Evolutionary conservation across 306 rosid species (phyloP), one percentile per base, ranked within the genome.

Genomic region (Luffa aegyptiaca): DNA sequence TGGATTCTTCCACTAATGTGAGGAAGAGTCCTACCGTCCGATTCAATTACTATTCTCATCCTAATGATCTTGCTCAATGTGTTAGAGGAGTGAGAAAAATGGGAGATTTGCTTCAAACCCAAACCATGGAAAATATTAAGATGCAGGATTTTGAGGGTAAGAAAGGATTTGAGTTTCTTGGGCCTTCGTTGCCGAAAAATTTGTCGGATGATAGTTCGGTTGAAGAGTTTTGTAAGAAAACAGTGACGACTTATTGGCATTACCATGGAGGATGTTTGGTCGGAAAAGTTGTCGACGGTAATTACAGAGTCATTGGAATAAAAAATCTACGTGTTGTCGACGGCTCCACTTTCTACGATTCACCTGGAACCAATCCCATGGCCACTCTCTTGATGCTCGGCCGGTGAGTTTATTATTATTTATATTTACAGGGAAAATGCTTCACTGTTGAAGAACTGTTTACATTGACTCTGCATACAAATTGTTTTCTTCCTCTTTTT

Each of bases 211-310:
- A 18, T 12, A 8, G 46, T 26, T 4, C n/a, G 1, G 65, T 76
- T 10, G 80, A 13, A 76, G 37, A 52, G 49, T 76, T 1, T 6
- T 76, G 80, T 56, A 56, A 76, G 16, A 37, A 76, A 3, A 36
- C 68, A n/a, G 10, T 56, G 10, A 17, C 68, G 0, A 76, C 68
- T 9, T 76, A 31, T 57, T 76, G 80, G 69, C 80, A 76, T 41
- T 76, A 56, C 52, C 80, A 76, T 21, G 80, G 80, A 18, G 80
- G 80, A 35, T 76, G 65, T 76, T 11, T 76, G 49, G 80, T 76
- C 5, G 80, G 80, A 57, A 76, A 76, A 37, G 80, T 76, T 5
- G 80, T 76, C 3, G 80, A 76, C 41, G 66, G 66, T 16, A 48
- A 76, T 41, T 55, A 14, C 17, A 56, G 1, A 35, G 64, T 76